Base-by-base conservation (phyloP, 2,329 filamentous ascomycete genomes). In the Neoarthrinium moseri region DNA sequence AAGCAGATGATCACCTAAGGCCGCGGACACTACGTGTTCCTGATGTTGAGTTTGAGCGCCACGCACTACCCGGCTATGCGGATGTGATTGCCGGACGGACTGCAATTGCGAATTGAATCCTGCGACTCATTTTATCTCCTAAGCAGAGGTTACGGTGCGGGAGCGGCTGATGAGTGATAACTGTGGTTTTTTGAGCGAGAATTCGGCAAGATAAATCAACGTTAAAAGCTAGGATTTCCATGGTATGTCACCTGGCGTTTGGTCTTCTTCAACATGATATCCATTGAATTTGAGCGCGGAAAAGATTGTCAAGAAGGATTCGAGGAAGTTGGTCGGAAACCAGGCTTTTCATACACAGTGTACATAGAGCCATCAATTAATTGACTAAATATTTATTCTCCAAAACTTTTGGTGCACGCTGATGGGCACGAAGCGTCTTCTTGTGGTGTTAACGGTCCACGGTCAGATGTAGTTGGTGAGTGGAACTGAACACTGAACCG, bases 1-100 rank as follows among this genome's bases (percentile, higher is more conserved):
- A 71, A 17, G 68, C 64, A 8, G 72, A 78, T 18, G 63, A 64
- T 8, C 66, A 68, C 48, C 50, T 78, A 12, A 61, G 62, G 42
- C 72, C 73, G 12, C 67, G 74, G 30, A 45, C 68, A 22, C 50
- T 73, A 37, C 58, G 60, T 18, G 56, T 64, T 24, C 66, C 69
- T 0, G 57, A 64, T 7, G 50, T 58, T 5, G 54, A 61, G 8
- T 63, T 61, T 46, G 56, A 56, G 20, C 60, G 55, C 41, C 57
- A 58, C 38, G 56, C 66, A 24, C 55, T 79, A 24, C 69, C 71
- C 6, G 67, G 58, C 2, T 63, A 63, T 12, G 38, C 54, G 26
- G 55, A 58, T 18, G 24, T 41, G 12, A 33, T 41, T 39, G 20
- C 33, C 3, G 21, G 40, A 17, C 30, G 43, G 15, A 33, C 24